These are phyloP conservation scores for Fusarium sp. DNA, from an alignment of 2,329 filamentous ascomycete species.

Conservation along the genomic window DNA sequence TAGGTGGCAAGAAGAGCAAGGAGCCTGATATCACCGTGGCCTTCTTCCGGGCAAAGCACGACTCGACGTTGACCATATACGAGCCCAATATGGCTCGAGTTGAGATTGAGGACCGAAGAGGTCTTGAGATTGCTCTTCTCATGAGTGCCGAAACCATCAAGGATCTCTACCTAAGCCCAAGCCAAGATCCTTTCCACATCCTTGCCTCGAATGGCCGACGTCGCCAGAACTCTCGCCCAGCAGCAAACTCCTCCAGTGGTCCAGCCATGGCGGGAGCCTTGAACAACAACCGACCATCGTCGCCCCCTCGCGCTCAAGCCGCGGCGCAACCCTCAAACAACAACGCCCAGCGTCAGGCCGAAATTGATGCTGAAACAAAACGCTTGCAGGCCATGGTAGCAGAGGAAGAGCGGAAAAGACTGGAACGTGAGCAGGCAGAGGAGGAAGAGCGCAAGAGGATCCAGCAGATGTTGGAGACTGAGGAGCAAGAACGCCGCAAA, in stretches of 20 bases:
- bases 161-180: constrained; percentile 72
- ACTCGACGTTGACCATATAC: constrained; percentile 81
- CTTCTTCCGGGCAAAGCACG: constrained; percentile 78
- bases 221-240: constrained; percentile 56
- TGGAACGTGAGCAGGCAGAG: constrained; percentile 67
- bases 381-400: constrained; percentile 69
- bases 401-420: constrained; percentile 62
- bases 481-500: constrained; percentile 68
- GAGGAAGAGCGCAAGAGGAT: constrained; percentile 65
- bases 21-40: constrained; percentile 97
- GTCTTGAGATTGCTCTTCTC: constrained; percentile 83
- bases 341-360: constrained; percentile 49
- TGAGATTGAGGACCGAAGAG: constrained; percentile 93
- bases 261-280: constrained; percentile 55
- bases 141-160: constrained; percentile 72
- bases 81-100: constrained; percentile 91
- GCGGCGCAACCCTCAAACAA: constrained; percentile 27
- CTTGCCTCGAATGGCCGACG: constrained; percentile 49
- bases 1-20: constrained; percentile 81
- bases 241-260: constrained; percentile 41
- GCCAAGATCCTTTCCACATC: constrained; percentile 83
- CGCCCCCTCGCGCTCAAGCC: constrained; percentile 29
- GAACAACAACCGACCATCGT: constrained; percentile 43
- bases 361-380: constrained; percentile 80
- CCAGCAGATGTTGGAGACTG: constrained; percentile 72